Percentiles rank a stretch among this genome's conserved stretches.
Conservation (phyloP, 2,329 filamentous ascomycete genomes). For the Sarocladium kiliense region DNA sequence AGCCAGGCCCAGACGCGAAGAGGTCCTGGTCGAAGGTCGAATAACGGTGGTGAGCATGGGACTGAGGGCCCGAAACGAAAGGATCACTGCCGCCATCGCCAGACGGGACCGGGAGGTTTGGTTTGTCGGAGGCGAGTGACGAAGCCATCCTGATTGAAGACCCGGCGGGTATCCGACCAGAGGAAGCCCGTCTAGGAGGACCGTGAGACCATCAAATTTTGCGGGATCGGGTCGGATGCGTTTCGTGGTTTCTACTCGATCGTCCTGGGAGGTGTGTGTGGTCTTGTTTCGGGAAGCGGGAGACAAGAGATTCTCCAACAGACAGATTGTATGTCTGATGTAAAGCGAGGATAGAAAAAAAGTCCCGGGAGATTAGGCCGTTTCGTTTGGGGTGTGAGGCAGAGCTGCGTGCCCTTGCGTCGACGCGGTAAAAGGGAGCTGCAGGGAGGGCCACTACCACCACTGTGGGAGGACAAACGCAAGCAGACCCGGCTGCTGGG, state of each 20-base stretch:
- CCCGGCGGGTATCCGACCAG: conserved; percentile 14
- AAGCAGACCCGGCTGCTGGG: conserved; percentile 6
- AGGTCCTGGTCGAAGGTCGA: conserved; percentile 73
- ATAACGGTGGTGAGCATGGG: conserved; percentile 59
- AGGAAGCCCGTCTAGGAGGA: conserved; percentile 18
- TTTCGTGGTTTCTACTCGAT: background rate
- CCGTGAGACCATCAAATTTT: conserved; percentile 17
- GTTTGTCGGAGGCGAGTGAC: conserved; percentile 36
- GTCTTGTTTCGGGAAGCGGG: conserved; percentile 4
- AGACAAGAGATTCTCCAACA: background rate
- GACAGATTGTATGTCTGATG: background rate
- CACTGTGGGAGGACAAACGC: background rate
- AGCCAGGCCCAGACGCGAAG: conserved; percentile 68
- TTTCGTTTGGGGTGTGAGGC: conserved; percentile 2
- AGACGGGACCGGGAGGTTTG: conserved; percentile 31
- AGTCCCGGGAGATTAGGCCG: conserved; percentile 2
- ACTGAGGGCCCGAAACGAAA: conserved; percentile 45
- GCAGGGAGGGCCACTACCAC: background rate
- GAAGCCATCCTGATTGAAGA: conserved; percentile 34
- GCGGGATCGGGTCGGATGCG: conserved; percentile 7
- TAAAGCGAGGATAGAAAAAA: background rate
- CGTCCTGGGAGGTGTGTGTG: background rate
- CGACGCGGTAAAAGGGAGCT: conserved; percentile 5
- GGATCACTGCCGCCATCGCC: conserved; percentile 44
- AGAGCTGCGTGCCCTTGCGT: conserved; percentile 3